Evolutionary conservation across 2,329 filamentous ascomycete genomes (phyloP), one percentile per base, ranked within the genome.

Genomic region (Diplodia seriata): DNA sequence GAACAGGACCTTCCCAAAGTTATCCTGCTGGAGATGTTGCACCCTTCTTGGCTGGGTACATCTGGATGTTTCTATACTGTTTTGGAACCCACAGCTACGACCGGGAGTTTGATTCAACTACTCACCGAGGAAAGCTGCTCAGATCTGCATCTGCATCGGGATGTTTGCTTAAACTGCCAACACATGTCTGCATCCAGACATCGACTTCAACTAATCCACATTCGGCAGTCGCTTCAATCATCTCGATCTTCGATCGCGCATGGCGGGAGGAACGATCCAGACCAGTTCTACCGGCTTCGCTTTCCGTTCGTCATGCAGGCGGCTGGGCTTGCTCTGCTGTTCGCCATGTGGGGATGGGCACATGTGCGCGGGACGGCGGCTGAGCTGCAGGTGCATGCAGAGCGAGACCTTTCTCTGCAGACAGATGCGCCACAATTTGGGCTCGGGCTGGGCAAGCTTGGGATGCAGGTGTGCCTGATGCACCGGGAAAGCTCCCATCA

Each of bases 381-480:
- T 47, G 18, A 47, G 43, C 43, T 47, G 43, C n/a, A 47, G 18
- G 43, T 47, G 43, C 43, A n/a, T 47, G 43, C 43, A n/a, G 43
- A 47, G n/a, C 43, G 8, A 20, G 18, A 47, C 18, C 43, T 20
- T 38, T 38, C 43, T 47, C 18, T 47, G 43, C 43, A 47, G n/a
- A 47, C 43, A 20, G n/a, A 20, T 47, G 43, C 43, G 43, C 43
- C 43, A 47, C 43, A 47, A 47, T 47, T 47, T 20, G 43, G 43
- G 43, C 43, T 47, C 20, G 43, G 43, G 3, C n/a, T 47, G 43
- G 18, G 43, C 43, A 47, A 47, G 43, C 43, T 47, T 47, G n/a
- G 20, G 31, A 38, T 59, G 55, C 55, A 59, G 36, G 14, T 38
- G 55, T 59, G 55, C 55, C 55, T 47, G 43, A 47, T 47, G n/a